Base-by-base conservation (phyloP, 495 filamentous ascomycete genomes). In the Aspergillus panamensis region DNA sequence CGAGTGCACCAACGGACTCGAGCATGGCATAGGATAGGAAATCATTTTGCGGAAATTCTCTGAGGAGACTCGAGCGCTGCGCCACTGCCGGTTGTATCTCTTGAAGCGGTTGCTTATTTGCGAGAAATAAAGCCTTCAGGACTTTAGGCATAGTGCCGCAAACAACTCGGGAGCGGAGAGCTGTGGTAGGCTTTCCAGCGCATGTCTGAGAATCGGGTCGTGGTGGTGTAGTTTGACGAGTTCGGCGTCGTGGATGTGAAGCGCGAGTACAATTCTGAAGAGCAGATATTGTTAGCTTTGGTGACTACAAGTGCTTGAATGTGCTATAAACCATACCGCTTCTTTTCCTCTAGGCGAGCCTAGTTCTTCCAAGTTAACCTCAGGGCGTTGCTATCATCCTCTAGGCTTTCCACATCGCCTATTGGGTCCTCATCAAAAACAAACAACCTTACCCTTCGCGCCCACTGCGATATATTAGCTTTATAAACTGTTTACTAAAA, bases 171-270 rank as follows among this genome's bases (percentile, higher is more conserved):
- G 57, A 7, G 62, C 48, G 10, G 61, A 63, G 14, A 70, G 60
- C 25, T 42, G 39, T 6, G 70, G 66, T 7, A 71, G 39, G 21
- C 58, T 62, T 6, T 57, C 45, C 52, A 65, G 17, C 6, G 57
- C 8, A 43, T 63, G 25, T 33, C 62, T 42, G 60, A 69, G 55
- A 33, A 73, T 45, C 8, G 72, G 67, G 30, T 73, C 67, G 33
- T 72, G 69, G 44, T 72, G 64, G 31, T 72, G 63, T 5, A 72
- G 53, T 21, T 43, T 60, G 8, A 69, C 69, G 25, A 72, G 62
- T 35, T 69, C 67, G n/a, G 69, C 62, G 52, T 71, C 67, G 31
- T 69, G 68, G 16, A 69, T 68, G 25, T 67, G 50, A 20, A 69
- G 57, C 4, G 59, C 64, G 9, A 70, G 17, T 2, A 65, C 54